Base-by-base conservation (phyloP, 2,329 filamentous ascomycete genomes). In the Tolypocladium paradoxum region DNA sequence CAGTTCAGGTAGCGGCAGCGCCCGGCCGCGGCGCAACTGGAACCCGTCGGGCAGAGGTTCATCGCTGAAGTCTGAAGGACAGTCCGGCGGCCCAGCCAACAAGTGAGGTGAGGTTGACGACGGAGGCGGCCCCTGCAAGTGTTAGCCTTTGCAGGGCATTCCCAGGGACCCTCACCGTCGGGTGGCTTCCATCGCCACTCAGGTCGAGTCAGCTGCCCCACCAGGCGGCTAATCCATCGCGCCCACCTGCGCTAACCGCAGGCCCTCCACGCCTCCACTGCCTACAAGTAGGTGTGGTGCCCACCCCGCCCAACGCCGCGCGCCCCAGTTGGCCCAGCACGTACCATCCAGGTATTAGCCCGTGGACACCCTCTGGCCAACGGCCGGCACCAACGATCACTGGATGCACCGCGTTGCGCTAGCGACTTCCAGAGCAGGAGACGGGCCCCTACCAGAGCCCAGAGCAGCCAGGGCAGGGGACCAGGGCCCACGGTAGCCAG, bases 121-220 rank as follows among this genome's bases (percentile, higher is more conserved):
- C 18, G 14, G 38, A 43, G 11, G 37, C 11, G 38, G 22, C 40
- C 24, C 38, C 20, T 22, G 38, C 6, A n/a, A 47, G 43, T 18
- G 12, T 47, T 47, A 45, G 40, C 27, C 18, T 31, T 37, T 31
- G 35, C 48, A 35, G 47, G 31, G 47, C 47, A 24, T 27, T 24
- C 31, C 33, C 47, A 49, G 47, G 33, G 47, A 20, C n/a, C 47
- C 47, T 49, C 35, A 14, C 14, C 20, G 34, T 38, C 48, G 48
- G 40, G 50, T 35, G 43, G 50, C n/a, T 27, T 11, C n/a, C n/a
- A n/a, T 52, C 52, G 63, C 63, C 63, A 65, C 63, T 58, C 54
- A 58, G 62, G 51, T 31, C 52, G 36, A 65, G 64, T 66, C 64
- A 67, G 63, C 61, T 65, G 64, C 62, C 60, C 64, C 64, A 65